phyloP scores from a whole-genome alignment of 768 basidiomycete species.

The Cystofilobasidium bisporidii region DNA sequence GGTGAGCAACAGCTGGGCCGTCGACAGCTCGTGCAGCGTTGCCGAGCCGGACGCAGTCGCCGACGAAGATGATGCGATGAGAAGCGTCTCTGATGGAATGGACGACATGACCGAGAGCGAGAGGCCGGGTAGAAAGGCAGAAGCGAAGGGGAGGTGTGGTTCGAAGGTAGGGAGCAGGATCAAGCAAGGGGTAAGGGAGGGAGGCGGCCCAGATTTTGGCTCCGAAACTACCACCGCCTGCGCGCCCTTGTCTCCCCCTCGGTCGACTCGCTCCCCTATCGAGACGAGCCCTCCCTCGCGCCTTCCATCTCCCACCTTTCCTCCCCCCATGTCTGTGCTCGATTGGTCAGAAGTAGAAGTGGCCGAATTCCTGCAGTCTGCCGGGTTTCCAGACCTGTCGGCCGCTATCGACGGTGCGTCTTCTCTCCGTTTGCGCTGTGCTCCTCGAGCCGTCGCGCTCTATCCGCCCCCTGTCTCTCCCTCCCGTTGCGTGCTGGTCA shows the following conservation, averaged over 20 bases:
- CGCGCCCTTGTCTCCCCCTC: too few species aligned
- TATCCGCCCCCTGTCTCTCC: too few species aligned
- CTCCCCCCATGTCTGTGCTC: conserved; percentile 10
- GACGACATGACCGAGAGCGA: neutral
- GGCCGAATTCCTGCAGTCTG: conserved; percentile 10
- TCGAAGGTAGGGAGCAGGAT: too few species aligned
- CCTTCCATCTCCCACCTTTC: too few species aligned
- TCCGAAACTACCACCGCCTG: too few species aligned
- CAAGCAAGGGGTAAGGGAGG: too few species aligned
- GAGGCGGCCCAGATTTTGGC: neutral
- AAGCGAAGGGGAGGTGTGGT: neutral
- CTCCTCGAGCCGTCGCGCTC: too few species aligned
- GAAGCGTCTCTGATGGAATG: conserved; percentile 18
- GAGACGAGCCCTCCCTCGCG: too few species aligned
- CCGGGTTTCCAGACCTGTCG: conserved; percentile 9
- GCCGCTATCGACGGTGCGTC: conserved; percentile 13
- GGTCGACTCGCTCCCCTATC: too few species aligned
- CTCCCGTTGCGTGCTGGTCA: too few species aligned
- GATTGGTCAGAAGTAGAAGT: conserved; percentile 25
- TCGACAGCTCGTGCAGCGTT: conserved; percentile 36
- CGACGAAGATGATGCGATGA: conserved; percentile 25
- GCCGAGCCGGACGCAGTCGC: conserved; percentile 24
- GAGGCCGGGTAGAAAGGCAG: neutral
- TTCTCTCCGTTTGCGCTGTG: too few species aligned
- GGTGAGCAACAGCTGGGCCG: conserved; percentile 62